Evolutionary conservation across 331 rosid genomes (phyloP).

Genomic region (Arachis monticola): DNA sequence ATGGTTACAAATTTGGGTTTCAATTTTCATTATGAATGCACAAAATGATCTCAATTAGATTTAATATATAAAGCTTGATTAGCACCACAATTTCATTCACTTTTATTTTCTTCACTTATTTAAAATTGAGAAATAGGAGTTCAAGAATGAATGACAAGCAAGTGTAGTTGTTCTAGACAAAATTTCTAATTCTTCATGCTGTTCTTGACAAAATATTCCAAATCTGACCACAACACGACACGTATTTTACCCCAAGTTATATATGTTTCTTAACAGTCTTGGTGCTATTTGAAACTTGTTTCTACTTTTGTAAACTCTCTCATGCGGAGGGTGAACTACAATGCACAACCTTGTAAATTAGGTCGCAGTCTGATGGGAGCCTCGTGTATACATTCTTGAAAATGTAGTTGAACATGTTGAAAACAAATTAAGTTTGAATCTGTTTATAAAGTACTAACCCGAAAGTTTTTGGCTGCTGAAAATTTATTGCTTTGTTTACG

Average conservation of each 20-base stretch:
- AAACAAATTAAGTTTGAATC: conserved; percentile 11
- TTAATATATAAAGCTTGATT: neutral
- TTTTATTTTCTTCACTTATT: neutral
- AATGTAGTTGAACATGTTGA: neutral
- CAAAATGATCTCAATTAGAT: neutral
- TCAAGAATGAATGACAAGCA: too few relatives aligned
- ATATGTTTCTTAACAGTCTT: neutral
- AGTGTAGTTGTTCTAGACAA: neutral
- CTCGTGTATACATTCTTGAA: neutral
- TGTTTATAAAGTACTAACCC: neutral
- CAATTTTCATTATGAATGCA: conserved; percentile 18
- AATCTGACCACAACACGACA: too few relatives aligned
- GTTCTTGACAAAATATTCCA: neutral
- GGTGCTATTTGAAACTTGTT: neutral
- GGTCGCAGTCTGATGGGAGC: neutral
- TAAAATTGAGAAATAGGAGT: neutral
- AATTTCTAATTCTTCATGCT: neutral
- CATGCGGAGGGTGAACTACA: too few relatives aligned
- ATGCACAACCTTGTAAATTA: too few relatives aligned
- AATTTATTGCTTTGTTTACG: too few relatives aligned
- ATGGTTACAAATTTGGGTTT: neutral
- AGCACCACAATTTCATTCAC: neutral
- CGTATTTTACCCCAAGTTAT: too few relatives aligned
- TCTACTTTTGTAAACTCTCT: neutral
- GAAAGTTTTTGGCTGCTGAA: neutral